These are phyloP conservation scores for Aureobasidium lini DNA, from an alignment of 2,329 filamentous ascomycete species.

Conservation along the genomic window DNA sequence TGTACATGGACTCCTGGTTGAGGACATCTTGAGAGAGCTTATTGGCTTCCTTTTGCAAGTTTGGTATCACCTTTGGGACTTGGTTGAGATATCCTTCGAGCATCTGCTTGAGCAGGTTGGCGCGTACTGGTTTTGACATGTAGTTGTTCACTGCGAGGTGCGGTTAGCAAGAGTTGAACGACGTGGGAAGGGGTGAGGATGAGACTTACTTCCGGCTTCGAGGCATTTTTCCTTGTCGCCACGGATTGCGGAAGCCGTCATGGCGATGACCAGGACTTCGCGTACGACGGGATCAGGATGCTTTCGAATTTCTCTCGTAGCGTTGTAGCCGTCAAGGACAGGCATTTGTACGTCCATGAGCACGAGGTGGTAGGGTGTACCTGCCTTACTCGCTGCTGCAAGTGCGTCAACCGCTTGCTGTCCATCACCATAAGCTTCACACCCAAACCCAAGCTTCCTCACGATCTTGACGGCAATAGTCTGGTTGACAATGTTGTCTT, in stretches of 20 bases:
- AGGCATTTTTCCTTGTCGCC: conserved; percentile 92
- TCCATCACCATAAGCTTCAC: conserved; percentile 86
- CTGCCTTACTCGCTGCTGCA: conserved; percentile 62
- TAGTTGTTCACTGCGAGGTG: conserved; percentile 70
- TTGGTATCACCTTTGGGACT: conserved; percentile 34
- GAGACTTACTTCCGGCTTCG: conserved; percentile 60
- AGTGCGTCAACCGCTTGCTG: conserved; percentile 80
- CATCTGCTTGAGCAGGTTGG: conserved; percentile 77
- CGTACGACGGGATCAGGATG: conserved; percentile 70
- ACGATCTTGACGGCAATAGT: conserved; percentile 91
- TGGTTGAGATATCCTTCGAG: conserved; percentile 59
- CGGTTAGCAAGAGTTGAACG: too few species aligned
- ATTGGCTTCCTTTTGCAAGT: conserved; percentile 40
- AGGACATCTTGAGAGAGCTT: conserved; percentile 34
- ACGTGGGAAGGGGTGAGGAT: too few species aligned
- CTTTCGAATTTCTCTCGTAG: conserved; percentile 72
- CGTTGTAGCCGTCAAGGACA: conserved; percentile 84
- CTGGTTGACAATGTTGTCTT: conserved; percentile 92
- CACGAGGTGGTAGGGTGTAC: conserved; percentile 76
- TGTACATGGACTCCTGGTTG: not conserved
- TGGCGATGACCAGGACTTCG: conserved; percentile 85
- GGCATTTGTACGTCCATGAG: conserved; percentile 98
- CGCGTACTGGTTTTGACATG: conserved; percentile 87
- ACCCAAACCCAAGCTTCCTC: conserved; percentile 73
- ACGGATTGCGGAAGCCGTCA: conserved; percentile 93